Percentiles rank a stretch among this genome's conserved stretches.
Evolutionary conservation across 805 yeast species (phyloP).

Genomic region (Wickerhamomyces kurtzmanii): DNA sequence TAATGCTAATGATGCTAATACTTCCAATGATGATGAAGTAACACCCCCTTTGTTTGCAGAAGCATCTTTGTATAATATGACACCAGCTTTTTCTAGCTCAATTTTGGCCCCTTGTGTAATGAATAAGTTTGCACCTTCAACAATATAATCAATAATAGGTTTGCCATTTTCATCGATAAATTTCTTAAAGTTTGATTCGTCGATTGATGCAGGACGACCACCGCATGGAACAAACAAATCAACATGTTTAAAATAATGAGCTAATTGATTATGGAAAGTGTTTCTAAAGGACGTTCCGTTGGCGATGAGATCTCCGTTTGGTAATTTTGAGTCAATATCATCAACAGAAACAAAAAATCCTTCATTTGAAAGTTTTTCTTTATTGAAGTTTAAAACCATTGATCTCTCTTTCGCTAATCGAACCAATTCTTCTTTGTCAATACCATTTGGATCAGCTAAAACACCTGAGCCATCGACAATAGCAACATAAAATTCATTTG

Average conservation of each 20-base stretch:
- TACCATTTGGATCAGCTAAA: slow-evolving; percentile 82
- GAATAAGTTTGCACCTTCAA: slow-evolving; percentile 96
- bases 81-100: slow-evolving; percentile 78
- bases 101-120: slow-evolving; percentile 92
- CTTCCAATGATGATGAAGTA: slow-evolving; percentile 92
- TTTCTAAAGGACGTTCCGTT: slow-evolving; percentile 90
- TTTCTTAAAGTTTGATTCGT: slow-evolving; percentile 66
- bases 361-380: slow-evolving; percentile 49
- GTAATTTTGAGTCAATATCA: slow-evolving; percentile 69
- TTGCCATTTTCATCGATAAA: slow-evolving; percentile 73
- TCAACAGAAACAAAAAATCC: slow-evolving; percentile 85
- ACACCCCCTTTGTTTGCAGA: slow-evolving; percentile 98
- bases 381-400: slow-evolving; percentile 66
- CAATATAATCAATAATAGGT: slow-evolving; percentile 73
- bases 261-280: slow-evolving; percentile 70
- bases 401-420: slow-evolving; percentile 71
- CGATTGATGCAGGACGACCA: slow-evolving; percentile 96
- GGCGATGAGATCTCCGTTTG: slow-evolving; percentile 64
- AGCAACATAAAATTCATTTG: slow-evolving; percentile 74
- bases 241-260: slow-evolving; percentile 52
- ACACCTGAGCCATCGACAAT: slow-evolving; percentile 96
- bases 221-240: slow-evolving; percentile 97
- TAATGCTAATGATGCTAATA: slow-evolving; percentile 85
- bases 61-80: slow-evolving; percentile 86
- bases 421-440: slow-evolving; percentile 68